Evolutionary conservation across 2,329 filamentous ascomycete genomes (phyloP).

Genomic region (Alternaria postmessia): DNA sequence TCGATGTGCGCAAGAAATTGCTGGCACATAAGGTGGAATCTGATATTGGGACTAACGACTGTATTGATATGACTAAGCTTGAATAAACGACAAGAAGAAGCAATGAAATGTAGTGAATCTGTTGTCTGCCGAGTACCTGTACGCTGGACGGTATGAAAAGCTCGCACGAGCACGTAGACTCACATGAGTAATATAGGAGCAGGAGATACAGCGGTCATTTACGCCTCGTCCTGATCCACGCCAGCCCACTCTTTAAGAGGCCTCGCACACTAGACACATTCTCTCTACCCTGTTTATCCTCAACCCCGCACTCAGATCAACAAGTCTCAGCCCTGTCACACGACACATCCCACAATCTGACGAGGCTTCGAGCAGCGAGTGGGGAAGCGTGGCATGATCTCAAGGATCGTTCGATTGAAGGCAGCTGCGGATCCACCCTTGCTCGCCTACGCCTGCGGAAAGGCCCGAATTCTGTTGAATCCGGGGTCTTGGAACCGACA

Average conservation of each 20-base stretch:
- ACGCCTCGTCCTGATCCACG: not conserved
- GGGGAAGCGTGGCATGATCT: not conserved
- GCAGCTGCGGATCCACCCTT: not conserved
- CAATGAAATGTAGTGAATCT: not conserved
- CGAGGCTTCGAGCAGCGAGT: not conserved
- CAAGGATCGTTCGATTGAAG: not conserved
- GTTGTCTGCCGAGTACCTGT: not conserved
- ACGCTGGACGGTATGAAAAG: not conserved
- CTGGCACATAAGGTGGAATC: not conserved
- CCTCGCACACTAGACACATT: too few species aligned
- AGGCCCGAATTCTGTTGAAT: not conserved
- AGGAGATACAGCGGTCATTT: too few species aligned
- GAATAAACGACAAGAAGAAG: not conserved
- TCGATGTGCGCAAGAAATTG: constrained; percentile 2
- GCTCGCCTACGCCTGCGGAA: not conserved
- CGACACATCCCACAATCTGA: constrained; percentile 11
- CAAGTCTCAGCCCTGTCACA: constrained; percentile 27
- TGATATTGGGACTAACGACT: not conserved
- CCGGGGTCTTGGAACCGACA: constrained; percentile 3
- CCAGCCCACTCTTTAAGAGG: not conserved
- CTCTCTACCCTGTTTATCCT: not conserved
- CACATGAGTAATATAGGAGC: rapidly evolving
- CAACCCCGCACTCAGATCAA: constrained; percentile 7
- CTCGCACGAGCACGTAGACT: not conserved
- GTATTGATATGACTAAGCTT: not conserved